phyloP scores from a whole-genome alignment of 1,284 basidiomycete species.

The Heterobasidion annosum region DNA sequence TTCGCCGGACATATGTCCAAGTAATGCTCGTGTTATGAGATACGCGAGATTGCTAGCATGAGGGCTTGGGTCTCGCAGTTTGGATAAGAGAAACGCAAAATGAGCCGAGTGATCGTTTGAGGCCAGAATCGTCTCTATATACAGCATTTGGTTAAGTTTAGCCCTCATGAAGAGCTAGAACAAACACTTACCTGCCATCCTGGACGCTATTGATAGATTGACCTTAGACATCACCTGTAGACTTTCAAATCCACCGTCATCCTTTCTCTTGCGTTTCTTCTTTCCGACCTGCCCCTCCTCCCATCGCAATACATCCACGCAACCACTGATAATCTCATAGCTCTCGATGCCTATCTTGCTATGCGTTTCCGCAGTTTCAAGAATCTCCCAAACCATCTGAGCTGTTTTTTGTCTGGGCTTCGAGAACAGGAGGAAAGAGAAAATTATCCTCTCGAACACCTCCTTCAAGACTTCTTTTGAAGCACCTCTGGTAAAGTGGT shows the following conservation, averaged over 20 bases:
- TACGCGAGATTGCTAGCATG: constrained; percentile 50
- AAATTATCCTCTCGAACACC: constrained; percentile 54
- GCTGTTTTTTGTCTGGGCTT: constrained; percentile 60
- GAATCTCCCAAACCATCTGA: constrained; percentile 54
- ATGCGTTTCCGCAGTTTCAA: constrained; percentile 23
- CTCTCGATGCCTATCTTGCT: constrained; percentile 13
- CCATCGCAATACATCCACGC: constrained; percentile 32
- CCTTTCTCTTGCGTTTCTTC: constrained; percentile 19
- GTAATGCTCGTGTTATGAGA: constrained; percentile 47
- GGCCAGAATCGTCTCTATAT: constrained; percentile 48
- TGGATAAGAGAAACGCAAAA: constrained; percentile 34
- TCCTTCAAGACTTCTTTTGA: constrained; percentile 19
- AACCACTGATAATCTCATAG: constrained; percentile 39
- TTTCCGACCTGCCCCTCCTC: constrained; percentile 18
- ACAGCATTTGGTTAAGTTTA: constrained; percentile 1
- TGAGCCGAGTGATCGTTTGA: constrained; percentile 34
- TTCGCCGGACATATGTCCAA: constrained; percentile 44
- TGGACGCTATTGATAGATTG: constrained; percentile 43
- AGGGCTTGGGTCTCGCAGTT: constrained; percentile 37
- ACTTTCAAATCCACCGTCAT: constrained; percentile 15
- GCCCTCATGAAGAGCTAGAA: not conserved
- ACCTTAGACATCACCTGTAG: constrained; percentile 36
- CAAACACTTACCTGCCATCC: constrained; percentile 52
- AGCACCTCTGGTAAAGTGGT: constrained; percentile 20
- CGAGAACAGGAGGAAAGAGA: constrained; percentile 68